These are phyloP conservation scores for Barnettozyma vustinii DNA, from an alignment of 805 yeast genomes.

Conservation along the genomic window DNA sequence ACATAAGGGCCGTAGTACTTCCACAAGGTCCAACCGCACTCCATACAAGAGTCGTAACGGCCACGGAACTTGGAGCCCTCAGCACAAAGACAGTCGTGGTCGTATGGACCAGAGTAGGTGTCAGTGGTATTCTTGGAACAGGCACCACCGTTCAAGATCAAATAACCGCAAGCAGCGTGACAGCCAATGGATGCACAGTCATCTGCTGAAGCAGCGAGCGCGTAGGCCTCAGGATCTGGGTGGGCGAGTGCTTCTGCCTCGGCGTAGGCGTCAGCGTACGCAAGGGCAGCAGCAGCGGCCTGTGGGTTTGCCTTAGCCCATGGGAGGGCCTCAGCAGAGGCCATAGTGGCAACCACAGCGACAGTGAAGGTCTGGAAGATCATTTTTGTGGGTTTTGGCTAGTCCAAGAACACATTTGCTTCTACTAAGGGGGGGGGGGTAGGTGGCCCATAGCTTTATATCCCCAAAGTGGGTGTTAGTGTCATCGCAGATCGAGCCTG, in stretches of 20 bases:
- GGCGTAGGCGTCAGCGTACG: conserved; percentile 20
- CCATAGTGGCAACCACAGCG: not conserved
- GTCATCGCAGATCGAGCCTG: not conserved
- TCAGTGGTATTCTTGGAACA: conserved; percentile 27
- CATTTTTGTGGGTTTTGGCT: not conserved
- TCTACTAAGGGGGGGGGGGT: not conserved
- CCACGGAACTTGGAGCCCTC: conserved; percentile 16
- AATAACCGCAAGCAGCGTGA: conserved; percentile 31
- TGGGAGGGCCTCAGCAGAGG: conserved; percentile 14
- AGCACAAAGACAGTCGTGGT: conserved; percentile 23
- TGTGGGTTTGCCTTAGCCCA: conserved; percentile 19
- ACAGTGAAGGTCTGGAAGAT: not conserved
- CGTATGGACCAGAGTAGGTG: conserved; percentile 19
- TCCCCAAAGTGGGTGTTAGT: not conserved
- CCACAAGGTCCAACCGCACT: conserved; percentile 37
- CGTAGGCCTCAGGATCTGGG: conserved; percentile 20
- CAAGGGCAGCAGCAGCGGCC: conserved; percentile 18
- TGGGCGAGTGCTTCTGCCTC: conserved; percentile 18
- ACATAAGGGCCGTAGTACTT: conserved; percentile 28
- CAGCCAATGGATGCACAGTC: conserved; percentile 28
- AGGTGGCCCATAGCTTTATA: not conserved
- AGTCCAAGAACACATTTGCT: not conserved
- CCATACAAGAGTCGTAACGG: conserved; percentile 27
- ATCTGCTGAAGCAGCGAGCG: conserved; percentile 19
- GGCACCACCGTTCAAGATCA: conserved; percentile 28